Evolutionary conservation across 2,329 filamentous ascomycete genomes (phyloP), one percentile per base, ranked within the genome.

Genomic region (Mycogone perniciosa): DNA sequence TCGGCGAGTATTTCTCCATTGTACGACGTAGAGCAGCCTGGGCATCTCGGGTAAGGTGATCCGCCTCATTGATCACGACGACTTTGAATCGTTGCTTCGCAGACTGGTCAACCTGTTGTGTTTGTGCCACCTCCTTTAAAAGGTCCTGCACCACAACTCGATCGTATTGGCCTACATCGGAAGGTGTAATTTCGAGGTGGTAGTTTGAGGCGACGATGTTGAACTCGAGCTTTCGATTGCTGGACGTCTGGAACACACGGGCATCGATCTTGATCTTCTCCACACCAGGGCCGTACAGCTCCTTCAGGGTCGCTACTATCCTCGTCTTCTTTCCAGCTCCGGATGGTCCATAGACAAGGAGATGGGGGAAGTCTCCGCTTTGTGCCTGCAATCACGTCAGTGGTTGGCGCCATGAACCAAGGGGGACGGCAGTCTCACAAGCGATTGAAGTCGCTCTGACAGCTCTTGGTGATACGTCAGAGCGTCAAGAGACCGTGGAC

Each of bases 201-300:
- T 99, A 99, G 57, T 96, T 84, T 0, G 92, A 97, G 41, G 91
- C 85, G 49, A 99, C 93, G 57, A 99, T 95, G 73, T 96, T 99
- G 80, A 99, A 99, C 72, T 99, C 93, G 61, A 99, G 85, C 71
- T 99, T 99, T 66, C 93, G 89, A 70, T 96, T 97, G 64, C 86
- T 87, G 26, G 84, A 91, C 1, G 93, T 97, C 71, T 96, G 91
- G 74, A 99, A 99, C 53, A 96, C 87, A 57, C 93, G 88, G 9
- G 90, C 89, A 66, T 99, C 93, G 71, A 99, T 97, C 75, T 97
- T 97, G 78, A 99, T 99, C 78, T 96, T 97, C 66, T 99, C 95
- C n/a, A 96, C 93, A 40, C 93, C 92, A 0, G 92, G 85, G 0
- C 93, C 93, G 69, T 93, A 99, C 6, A 99, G 79, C 65, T 96